Conservation (phyloP, 768 basidiomycete species). For the Pholiota microspora region DNA sequence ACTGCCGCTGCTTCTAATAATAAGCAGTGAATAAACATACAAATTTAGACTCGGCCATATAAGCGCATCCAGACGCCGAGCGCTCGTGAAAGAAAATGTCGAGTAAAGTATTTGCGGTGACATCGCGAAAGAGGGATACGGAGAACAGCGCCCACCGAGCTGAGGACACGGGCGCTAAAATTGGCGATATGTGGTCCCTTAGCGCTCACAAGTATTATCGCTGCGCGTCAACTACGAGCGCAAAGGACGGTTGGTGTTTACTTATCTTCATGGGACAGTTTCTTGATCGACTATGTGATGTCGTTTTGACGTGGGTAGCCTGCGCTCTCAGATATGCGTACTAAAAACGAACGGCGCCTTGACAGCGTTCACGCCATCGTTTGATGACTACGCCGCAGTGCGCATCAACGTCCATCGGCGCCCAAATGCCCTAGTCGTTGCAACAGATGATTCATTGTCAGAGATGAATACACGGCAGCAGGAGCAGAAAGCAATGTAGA, state of each 20-base stretch:
- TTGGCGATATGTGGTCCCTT: no score
- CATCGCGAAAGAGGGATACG: neutral
- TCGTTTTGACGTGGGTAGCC: neutral
- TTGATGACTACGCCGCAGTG: neutral
- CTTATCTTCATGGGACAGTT: neutral
- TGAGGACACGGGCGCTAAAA: neutral
- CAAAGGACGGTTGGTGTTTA: neutral
- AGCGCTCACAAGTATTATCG: no score
- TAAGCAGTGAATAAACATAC: neutral
- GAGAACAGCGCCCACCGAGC: neutral
- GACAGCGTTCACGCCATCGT: constrained; percentile 1
- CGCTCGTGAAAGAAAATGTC: constrained; percentile 6
- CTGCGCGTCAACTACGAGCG: neutral
- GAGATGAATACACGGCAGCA: no score
- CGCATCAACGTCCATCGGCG: neutral
- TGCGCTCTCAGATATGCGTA: neutral
- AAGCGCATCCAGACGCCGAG: neutral
- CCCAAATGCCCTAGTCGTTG: neutral
- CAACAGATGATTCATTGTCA: neutral
- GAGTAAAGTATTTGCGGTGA: neutral
- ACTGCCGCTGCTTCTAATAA: neutral
- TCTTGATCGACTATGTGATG: neutral
- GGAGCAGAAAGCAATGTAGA: no score
- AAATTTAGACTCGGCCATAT: neutral
- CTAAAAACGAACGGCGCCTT: neutral